Base-by-base conservation (phyloP, 1,284 basidiomycete species). In the Microbotryomycetes sp. region DNA sequence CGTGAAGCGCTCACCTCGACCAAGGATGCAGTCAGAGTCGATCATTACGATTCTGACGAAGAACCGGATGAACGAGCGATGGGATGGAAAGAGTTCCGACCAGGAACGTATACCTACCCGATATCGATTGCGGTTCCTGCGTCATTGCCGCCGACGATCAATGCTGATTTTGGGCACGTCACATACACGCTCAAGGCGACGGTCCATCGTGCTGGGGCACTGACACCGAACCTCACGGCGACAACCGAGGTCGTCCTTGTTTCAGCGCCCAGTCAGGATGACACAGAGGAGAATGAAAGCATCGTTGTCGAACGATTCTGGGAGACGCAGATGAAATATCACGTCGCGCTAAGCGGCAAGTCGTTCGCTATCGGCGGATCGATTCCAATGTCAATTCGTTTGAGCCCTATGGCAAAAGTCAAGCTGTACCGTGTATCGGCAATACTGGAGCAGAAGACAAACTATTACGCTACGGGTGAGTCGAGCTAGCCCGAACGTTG, bases 71-170 rank as follows among this genome's bases (percentile, higher is more conserved):
- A 31, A 26, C 45, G 45, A 47, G 3, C 35, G 45, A 76, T 78
- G 49, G 83, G 85, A 13, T 97, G 91, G 88, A 88, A 87, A 70
- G 87, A 96, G 75, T 94, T 97, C 76, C 84, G 86, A 58, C 23
- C 70, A 88, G 90, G 91, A n/a, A 87, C 85, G 5, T 97, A 97
- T 75, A 91, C 87, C 47, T 98, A 92, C 75, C 92, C 93, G 1
- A 89, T 98, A 71, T 89, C 88, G 21, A 90, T 97, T 74, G 80
- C 85, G 4, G 84, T 98, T 52, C 91, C 93, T 0, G 80, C 84
- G 3, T 82, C 83, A 61, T 81, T 88, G 3, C 91, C 92, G 3
- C 90, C 94, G 0, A 86, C 85, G 0, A 79, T 96, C 60, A 81
- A 82, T 55, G 86, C 86, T 66, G 83, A 88, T 59, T 89, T 85